Conservation (phyloP, 805 yeast genomes). For the Lipomyces yamanashiensis region DNA sequence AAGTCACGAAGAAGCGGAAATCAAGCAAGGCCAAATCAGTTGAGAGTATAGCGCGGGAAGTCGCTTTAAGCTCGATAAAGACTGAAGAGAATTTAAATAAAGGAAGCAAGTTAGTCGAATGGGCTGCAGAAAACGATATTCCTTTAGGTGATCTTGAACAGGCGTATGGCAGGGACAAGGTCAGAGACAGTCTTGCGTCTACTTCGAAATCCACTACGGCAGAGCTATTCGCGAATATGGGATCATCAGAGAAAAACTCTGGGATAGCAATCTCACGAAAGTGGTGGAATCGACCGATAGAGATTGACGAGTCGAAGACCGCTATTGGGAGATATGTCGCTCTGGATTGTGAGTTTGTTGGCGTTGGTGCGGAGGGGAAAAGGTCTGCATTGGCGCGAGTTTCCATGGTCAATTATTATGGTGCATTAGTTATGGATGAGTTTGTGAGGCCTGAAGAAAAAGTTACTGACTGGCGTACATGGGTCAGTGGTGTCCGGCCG, state of each 20-base stretch:
- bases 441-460: slow-evolving; percentile 75
- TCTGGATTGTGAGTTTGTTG: slow-evolving; percentile 94
- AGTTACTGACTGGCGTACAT: slow-evolving; percentile 90
- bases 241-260: slow-evolving; percentile 1
- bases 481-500: slow-evolving; percentile 87
- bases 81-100: neutral
- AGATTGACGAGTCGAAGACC: slow-evolving; percentile 33
- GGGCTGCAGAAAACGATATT: slow-evolving; percentile 44
- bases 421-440: slow-evolving; percentile 69
- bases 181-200: slow-evolving; percentile 1
- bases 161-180: slow-evolving; percentile 36
- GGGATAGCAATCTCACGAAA: neutral
- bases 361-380: slow-evolving; percentile 75
- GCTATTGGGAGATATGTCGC: slow-evolving; percentile 74
- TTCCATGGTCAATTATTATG: slow-evolving; percentile 82
- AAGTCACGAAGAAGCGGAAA: neutral
- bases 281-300: slow-evolving; percentile 27
- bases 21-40: neutral
- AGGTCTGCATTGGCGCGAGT: slow-evolving; percentile 80
- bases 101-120: slow-evolving; percentile 28
- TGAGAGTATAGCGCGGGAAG: slow-evolving; percentile 11
- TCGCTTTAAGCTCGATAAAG: neutral
- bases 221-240: slow-evolving; percentile 23
- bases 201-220: slow-evolving; percentile 25
- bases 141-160: slow-evolving; percentile 38